These are phyloP conservation scores for Xylaria polymorpha DNA, from an alignment of 2,329 filamentous ascomycete species.

Conservation along the genomic window DNA sequence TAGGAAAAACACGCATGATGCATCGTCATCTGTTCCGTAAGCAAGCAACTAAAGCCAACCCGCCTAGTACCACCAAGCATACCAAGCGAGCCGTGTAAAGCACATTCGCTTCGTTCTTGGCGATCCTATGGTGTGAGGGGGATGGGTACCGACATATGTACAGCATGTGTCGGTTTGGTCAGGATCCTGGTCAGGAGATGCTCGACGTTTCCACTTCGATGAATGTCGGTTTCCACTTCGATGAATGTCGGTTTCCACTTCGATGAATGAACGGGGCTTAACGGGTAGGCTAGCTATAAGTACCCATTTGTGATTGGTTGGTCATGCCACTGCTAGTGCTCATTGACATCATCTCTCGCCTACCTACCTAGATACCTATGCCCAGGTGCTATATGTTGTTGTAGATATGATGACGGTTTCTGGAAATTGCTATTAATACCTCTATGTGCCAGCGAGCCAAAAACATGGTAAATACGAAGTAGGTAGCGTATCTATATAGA, in stretches of 20 bases:
- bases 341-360: conserved; percentile 28
- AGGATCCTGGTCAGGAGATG: conserved; percentile 1
- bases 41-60: background rate
- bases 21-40: conserved; percentile 1
- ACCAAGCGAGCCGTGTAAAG: conserved; percentile 26
- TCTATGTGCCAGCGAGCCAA: background rate
- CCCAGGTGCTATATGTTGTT: background rate
- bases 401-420: conserved; percentile 5
- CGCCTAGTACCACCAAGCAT: background rate
- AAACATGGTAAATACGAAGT: background rate
- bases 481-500: background rate
- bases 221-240: background rate
- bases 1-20: background rate
- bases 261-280: background rate
- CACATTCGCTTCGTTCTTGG: conserved; percentile 21
- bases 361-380: background rate
- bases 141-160: background rate
- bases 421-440: background rate
- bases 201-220: background rate
- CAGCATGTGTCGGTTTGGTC: conserved; percentile 3
- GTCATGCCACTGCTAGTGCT: conserved; percentile 1
- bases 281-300: background rate
- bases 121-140: conserved; percentile 4
- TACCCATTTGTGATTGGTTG: conserved; percentile 15
- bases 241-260: background rate